Percentiles rank a stretch among this genome's conserved stretches.
Evolutionary conservation across 2,329 filamentous ascomycete genomes (phyloP).

Genomic region (Hyphodiscus sp.): DNA sequence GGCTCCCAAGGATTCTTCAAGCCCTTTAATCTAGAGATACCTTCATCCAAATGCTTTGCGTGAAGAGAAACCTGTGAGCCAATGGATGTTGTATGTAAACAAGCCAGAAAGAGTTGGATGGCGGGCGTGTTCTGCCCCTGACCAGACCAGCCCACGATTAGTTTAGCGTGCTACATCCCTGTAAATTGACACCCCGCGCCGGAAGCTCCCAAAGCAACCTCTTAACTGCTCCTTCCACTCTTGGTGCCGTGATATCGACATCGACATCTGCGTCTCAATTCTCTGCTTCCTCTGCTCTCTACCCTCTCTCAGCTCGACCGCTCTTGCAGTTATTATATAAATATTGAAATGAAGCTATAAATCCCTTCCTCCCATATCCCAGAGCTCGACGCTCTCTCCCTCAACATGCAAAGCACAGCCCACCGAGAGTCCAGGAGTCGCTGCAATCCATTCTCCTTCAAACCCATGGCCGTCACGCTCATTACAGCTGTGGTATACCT

Average conservation of each 20-base stretch:
- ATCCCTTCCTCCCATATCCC: background rate
- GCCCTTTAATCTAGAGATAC: no score
- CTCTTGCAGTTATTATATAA: background rate
- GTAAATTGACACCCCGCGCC: no score
- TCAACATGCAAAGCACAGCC: conserved; percentile 13
- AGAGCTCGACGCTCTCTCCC: background rate
- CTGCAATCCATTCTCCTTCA: conserved; percentile 65
- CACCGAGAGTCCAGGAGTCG: conserved; percentile 11
- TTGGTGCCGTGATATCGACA: background rate
- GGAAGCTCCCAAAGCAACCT: no score
- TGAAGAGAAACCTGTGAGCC: no score
- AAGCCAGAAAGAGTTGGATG: no score
- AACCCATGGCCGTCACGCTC: conserved; percentile 73
- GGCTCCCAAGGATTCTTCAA: no score
- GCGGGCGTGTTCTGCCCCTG: no score
- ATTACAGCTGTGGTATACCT: conserved; percentile 72
- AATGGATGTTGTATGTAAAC: no score
- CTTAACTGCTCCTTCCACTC: no score
- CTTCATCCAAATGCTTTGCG: no score
- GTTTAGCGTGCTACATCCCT: no score
- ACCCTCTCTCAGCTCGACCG: background rate
- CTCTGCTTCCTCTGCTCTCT: background rate
- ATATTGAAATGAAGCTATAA: background rate
- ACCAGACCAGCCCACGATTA: no score
- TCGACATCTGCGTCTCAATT: background rate